Evolutionary conservation across 1,284 basidiomycete genomes (phyloP).

Genomic region (Inonotus obliquus): DNA sequence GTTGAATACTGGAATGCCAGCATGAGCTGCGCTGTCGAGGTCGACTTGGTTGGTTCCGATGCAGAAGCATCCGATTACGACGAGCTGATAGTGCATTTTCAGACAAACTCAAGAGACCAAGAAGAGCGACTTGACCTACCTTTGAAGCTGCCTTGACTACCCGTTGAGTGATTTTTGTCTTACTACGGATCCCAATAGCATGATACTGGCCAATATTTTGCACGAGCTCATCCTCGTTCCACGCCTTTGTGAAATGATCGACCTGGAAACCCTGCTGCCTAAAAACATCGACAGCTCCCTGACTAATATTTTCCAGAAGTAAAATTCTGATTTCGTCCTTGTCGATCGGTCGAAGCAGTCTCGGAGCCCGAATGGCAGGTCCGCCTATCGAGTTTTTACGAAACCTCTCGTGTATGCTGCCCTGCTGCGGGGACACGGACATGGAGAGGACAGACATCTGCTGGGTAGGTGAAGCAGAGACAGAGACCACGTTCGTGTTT

Average conservation of each 20-base stretch:
- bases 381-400: conserved; percentile 29
- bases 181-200: conserved; percentile 94
- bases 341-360: conserved; percentile 71
- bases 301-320: conserved; percentile 93
- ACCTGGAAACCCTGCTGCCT: conserved; percentile 88
- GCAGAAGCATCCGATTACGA: conserved; percentile 99
- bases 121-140: conserved; percentile 36
- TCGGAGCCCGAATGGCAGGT: conserved; percentile 46
- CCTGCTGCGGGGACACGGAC: conserved; percentile 43
- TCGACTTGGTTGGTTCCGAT: conserved; percentile 99
- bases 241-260: conserved; percentile 84
- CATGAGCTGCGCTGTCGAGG: conserved; percentile 75
- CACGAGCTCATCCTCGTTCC: conserved; percentile 90
- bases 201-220: conserved; percentile 87
- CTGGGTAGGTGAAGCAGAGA: conserved; percentile 37
- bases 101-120: conserved; percentile 1
- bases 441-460: conserved; percentile 33
- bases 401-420: conserved; percentile 44
- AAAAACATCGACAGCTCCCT: conserved; percentile 84
- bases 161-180: conserved; percentile 91
- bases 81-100: conserved; percentile 51
- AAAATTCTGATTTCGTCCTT: conserved; percentile 76
- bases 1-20: conserved; percentile 98
- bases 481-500: conserved; percentile 28
- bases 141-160: conserved; percentile 85